Evolutionary conservation across 164 flowering plant species (phyloP).

Genomic region (Stephania japonica): DNA sequence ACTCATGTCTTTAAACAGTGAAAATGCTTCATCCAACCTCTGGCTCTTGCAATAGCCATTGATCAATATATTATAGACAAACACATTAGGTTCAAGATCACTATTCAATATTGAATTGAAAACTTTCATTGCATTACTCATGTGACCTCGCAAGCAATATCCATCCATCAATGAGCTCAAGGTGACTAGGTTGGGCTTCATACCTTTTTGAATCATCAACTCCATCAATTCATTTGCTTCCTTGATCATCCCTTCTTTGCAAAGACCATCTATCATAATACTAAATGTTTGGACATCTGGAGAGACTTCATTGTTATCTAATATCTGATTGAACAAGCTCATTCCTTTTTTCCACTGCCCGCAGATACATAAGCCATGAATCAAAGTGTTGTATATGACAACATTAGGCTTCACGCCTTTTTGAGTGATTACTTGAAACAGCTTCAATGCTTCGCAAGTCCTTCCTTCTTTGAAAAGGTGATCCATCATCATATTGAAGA

Average conservation of each 20-base stretch:
- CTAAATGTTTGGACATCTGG: too few species aligned
- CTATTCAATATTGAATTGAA: neutral
- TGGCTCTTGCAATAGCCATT: conserved; percentile 15
- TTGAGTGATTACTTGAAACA: conserved; percentile 1
- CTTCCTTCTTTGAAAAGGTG: conserved; percentile 10
- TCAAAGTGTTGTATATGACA: too few species aligned
- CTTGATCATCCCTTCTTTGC: too few species aligned
- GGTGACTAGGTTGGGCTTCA: too few species aligned
- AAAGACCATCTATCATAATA: too few species aligned
- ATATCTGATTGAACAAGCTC: too few species aligned
- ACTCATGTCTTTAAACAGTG: conserved; percentile 10
- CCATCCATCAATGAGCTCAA: neutral
- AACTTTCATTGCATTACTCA: neutral
- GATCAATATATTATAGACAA: conserved; percentile 14
- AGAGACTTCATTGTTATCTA: too few species aligned
- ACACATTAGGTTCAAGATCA: conserved; percentile 3
- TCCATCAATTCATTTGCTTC: too few species aligned
- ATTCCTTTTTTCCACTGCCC: too few species aligned
- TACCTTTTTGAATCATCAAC: too few species aligned
- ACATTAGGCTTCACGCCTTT: neutral
- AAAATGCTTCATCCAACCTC: conserved; percentile 5
- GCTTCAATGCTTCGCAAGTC: neutral
- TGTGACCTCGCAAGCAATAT: neutral
- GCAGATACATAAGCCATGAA: too few species aligned
- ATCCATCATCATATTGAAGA: neutral